A percentile compares a stretch with the other conserved stretches of the same genome.
These are phyloP conservation scores for Pulveroboletus sp. DNA, from an alignment of 768 basidiomycete genomes.

Conservation along the genomic window DNA sequence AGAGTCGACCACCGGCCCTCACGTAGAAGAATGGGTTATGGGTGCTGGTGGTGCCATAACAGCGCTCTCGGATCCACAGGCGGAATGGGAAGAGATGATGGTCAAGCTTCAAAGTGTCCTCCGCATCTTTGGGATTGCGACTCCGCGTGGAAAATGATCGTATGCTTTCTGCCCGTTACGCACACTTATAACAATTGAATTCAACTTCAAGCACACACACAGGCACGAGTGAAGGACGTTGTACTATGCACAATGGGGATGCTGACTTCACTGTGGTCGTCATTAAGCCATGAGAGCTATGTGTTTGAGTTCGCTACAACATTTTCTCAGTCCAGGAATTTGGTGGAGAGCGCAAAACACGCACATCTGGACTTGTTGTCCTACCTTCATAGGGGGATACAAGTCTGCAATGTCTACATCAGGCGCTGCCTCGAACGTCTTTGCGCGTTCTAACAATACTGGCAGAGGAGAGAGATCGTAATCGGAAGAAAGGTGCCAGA, in stretches of 20 bases:
- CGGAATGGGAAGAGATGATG: slow-evolving; percentile 93
- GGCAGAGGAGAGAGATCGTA: slow-evolving; percentile 68
- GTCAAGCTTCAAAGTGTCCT: slow-evolving; percentile 81
- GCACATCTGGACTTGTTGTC: slow-evolving; percentile 82
- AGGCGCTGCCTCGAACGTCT: slow-evolving; percentile 37
- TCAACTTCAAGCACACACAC: slow-evolving; percentile 32
- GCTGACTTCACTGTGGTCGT: neutral
- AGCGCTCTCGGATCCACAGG: slow-evolving; percentile 77
- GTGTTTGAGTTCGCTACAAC: slow-evolving; percentile 66
- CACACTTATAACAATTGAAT: slow-evolving; percentile 23
- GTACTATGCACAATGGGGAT: neutral
- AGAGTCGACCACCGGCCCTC: slow-evolving; percentile 10
- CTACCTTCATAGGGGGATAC: slow-evolving; percentile 76
- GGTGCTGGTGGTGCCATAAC: slow-evolving; percentile 98
- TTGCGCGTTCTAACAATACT: slow-evolving; percentile 45
- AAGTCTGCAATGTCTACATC: slow-evolving; percentile 33
- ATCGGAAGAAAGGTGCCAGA: slow-evolving; percentile 91
- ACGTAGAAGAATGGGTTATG: slow-evolving; percentile 60
- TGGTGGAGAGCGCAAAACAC: slow-evolving; percentile 17
- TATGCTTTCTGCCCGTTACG: neutral
- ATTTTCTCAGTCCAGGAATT: slow-evolving; percentile 6
- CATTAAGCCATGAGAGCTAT: slow-evolving; percentile 73
- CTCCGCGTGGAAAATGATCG: slow-evolving; percentile 20
- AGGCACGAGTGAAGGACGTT: neutral
- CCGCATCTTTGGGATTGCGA: slow-evolving; percentile 48